Conservation (phyloP, 1,284 basidiomycete genomes). For the Sparassis latifolia region DNA sequence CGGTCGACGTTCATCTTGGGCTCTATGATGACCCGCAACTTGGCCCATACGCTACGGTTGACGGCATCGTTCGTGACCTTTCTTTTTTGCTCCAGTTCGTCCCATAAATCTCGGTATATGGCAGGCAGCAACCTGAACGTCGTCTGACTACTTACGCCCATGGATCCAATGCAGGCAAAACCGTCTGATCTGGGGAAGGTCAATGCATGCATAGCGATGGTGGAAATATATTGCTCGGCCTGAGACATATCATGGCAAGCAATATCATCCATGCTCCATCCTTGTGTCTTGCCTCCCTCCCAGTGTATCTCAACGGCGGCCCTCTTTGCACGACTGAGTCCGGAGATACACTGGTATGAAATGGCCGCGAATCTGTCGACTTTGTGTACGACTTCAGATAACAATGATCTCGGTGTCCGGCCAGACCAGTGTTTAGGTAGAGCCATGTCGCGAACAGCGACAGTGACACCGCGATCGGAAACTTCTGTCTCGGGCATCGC, state of each 20-base stretch:
- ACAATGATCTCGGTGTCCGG: constrained; percentile 63
- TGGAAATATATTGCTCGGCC: constrained; percentile 89
- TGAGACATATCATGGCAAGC: constrained; percentile 77
- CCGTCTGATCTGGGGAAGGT: constrained; percentile 57
- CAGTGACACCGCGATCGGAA: constrained; percentile 46
- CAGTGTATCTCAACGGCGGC: constrained; percentile 69
- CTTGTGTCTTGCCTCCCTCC: constrained; percentile 54
- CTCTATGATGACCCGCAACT: constrained; percentile 56
- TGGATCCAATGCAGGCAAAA: constrained; percentile 45
- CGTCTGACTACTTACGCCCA: constrained; percentile 39
- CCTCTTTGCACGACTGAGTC: constrained; percentile 64
- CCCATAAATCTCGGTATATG: constrained; percentile 88
- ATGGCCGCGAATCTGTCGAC: constrained; percentile 71
- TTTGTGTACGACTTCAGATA: constrained; percentile 62
- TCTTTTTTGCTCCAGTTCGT: constrained; percentile 72
- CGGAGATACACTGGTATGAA: constrained; percentile 61
- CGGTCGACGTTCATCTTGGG: constrained; percentile 39
- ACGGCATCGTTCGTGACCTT: constrained; percentile 56
- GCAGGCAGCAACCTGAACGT: constrained; percentile 76
- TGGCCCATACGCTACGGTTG: constrained; percentile 70
- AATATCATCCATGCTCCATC: constrained; percentile 82
- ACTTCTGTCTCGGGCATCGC: constrained; percentile 49
- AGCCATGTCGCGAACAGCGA: constrained; percentile 69
- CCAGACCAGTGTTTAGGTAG: constrained; percentile 79
- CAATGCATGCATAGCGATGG: constrained; percentile 77